Percentiles rank a stretch among this genome's conserved stretches.
Conservation (phyloP, 164 flowering plant species). For the Magnolia changhungtana region DNA sequence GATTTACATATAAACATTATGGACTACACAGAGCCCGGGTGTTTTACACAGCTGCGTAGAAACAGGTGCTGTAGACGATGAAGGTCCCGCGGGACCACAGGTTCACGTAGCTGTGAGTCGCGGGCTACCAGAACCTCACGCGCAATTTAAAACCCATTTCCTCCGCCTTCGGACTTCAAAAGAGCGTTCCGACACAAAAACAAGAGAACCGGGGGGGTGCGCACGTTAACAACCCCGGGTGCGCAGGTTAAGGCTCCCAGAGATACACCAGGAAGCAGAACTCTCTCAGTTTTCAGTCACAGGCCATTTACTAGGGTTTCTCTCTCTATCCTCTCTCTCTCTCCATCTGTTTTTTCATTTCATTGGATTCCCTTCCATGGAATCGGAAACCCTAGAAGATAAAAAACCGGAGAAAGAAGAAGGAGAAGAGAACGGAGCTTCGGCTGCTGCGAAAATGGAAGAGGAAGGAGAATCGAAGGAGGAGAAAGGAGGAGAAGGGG, state of each 20-base stretch:
- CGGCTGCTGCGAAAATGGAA: slow-evolving; percentile 19
- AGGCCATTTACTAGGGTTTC: background rate
- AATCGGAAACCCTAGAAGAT: slow-evolving; percentile 32
- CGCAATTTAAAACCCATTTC: background rate
- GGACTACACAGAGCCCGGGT: no score
- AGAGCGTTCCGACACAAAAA: background rate
- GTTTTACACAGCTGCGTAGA: no score
- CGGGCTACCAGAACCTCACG: background rate
- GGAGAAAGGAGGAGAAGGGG: slow-evolving; percentile 12
- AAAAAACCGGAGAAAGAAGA: slow-evolving; percentile 7
- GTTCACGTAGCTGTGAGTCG: background rate
- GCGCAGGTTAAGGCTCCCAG: background rate
- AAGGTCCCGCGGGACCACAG: background rate
- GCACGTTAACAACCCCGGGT: background rate
- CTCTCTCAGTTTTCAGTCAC: background rate
- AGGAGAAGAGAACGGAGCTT: slow-evolving; percentile 9
- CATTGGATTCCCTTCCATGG: slow-evolving; percentile 14
- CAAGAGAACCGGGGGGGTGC: background rate
- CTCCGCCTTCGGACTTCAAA: background rate
- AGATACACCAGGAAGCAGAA: background rate
- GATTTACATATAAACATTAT: no score
- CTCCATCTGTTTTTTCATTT: background rate
- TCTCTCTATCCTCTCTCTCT: background rate
- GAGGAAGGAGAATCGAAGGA: slow-evolving; percentile 9
- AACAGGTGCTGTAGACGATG: no score